Base-by-base conservation (phyloP, 352 stramenopile genomes). In the Phytophthora sp. region DNA sequence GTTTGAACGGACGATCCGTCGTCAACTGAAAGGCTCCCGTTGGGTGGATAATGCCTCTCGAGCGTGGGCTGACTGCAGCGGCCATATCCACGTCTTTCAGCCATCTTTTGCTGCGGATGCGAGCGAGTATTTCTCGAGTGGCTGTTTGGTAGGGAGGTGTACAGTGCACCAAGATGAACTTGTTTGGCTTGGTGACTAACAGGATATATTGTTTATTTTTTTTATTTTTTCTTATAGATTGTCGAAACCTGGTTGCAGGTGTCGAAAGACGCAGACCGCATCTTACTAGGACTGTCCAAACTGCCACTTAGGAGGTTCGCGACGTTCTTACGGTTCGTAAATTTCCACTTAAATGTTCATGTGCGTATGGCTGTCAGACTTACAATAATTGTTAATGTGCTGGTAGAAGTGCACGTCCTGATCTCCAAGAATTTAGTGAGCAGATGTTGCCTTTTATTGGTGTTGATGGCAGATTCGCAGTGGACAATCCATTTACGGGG, bases 401-500 rank as follows among this genome's bases (percentile, higher is more conserved):
- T n/a, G n/a, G n/a, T n/a, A n/a, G n/a, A n/a, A n/a, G n/a, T n/a
- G n/a, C n/a, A n/a, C n/a, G n/a, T n/a, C n/a, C n/a, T n/a, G n/a
- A n/a, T n/a, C n/a, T n/a, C n/a, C n/a, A n/a, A n/a, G n/a, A n/a
- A n/a, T n/a, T n/a, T n/a, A n/a, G n/a, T n/a, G 31, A 71, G 7
- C 47, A 57, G 8, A 11, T 12, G 2, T 20, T 79, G 7, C 75
- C 75, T 20, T 69, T 67, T 60, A 45, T 77, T 35, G 71, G 72
- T 8, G 56, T 79, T 12, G 73, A 87, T 53, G 58, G 38, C 7
- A 26, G 2, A n/a, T 66, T 82, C 23, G 61, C 69, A 13, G 68
- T 91, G 33, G 54, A 79, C 1, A 74, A 91, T 59, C 76, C 69
- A 2, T 80, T 91, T 20, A 73, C 66, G 4, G 79, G 79, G 0